Evolutionary conservation across 371 early-diverging fungal genomes (phyloP).

Genomic region (Vairimorpha apis): DNA sequence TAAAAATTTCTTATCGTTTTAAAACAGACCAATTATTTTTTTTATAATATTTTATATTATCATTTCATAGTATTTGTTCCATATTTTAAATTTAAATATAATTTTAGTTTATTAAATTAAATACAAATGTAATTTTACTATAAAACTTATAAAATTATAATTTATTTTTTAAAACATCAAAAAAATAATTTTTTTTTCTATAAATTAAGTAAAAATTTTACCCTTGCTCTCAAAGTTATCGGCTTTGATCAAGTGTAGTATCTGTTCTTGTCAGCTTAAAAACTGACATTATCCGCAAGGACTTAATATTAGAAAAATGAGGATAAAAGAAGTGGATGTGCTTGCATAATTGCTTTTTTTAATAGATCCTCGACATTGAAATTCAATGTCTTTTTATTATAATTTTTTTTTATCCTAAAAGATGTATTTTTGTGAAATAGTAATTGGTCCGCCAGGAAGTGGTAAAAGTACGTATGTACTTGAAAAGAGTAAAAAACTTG

Average conservation of each 20-base stretch:
- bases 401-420: constrained; percentile 1
- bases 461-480: constrained; percentile 51
- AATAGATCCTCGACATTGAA: neutral
- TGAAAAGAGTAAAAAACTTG: constrained; percentile 21
- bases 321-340: constrained; percentile 7
- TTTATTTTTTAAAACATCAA: neutral
- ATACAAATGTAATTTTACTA: too few relatives aligned
- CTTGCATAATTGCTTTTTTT: constrained; percentile 23
- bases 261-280: constrained; percentile 73
- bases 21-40: too few relatives aligned
- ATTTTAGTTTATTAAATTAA: too few relatives aligned
- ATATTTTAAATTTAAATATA: too few relatives aligned
- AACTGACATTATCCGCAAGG: constrained; percentile 65
- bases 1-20: too few relatives aligned
- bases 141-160: neutral
- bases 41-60: too few relatives aligned
- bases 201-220: neutral
- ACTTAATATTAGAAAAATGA: constrained; percentile 4
- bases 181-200: neutral
- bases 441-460: constrained; percentile 54
- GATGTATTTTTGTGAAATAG: constrained; percentile 49
- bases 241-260: constrained; percentile 75
- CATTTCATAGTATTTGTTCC: too few relatives aligned
- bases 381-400: neutral
- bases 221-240: constrained; percentile 69